phyloP scores from a whole-genome alignment of 2,329 filamentous ascomycete species.

The Fusarium sp. region DNA sequence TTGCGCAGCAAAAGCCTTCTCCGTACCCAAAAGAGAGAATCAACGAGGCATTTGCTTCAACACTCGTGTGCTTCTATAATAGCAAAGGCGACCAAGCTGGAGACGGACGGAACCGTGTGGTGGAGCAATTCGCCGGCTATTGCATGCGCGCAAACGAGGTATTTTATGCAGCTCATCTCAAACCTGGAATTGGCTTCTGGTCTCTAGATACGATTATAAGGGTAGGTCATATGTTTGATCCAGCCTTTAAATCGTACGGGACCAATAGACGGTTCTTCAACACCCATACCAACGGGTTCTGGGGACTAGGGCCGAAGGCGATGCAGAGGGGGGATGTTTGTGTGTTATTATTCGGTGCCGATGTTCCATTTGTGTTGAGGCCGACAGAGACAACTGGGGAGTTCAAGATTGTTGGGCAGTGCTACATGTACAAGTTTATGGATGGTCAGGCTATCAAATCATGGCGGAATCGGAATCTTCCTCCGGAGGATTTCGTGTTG shows the following conservation, averaged over 20 bases:
- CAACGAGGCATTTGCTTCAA: conserved; percentile 10
- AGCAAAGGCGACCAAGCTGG: not conserved
- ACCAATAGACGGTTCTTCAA: conserved; percentile 14
- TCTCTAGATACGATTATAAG: not conserved
- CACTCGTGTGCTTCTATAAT: not conserved
- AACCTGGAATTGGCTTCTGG: conserved; percentile 1
- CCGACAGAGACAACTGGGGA: not conserved
- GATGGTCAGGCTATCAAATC: not conserved
- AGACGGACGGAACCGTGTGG: not conserved
- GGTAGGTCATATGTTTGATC: not conserved
- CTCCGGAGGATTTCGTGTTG: not conserved
- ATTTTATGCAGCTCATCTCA: not conserved
- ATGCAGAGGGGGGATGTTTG: conserved; percentile 5
- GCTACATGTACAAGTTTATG: conserved; percentile 19
- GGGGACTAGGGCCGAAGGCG: conserved; percentile 4
- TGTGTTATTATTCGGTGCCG: conserved; percentile 1
- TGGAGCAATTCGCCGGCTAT: conserved; percentile 11
- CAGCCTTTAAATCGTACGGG: not conserved
- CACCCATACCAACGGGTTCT: not conserved
- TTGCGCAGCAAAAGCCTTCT: not conserved
- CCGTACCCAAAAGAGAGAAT: not conserved
- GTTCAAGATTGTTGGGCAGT: conserved; percentile 19
- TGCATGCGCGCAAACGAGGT: not conserved
- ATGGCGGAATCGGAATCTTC: not conserved
- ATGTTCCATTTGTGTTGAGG: conserved; percentile 14